Conservation (phyloP, 1,284 basidiomycete species). For the Pterulicium gracile region DNA sequence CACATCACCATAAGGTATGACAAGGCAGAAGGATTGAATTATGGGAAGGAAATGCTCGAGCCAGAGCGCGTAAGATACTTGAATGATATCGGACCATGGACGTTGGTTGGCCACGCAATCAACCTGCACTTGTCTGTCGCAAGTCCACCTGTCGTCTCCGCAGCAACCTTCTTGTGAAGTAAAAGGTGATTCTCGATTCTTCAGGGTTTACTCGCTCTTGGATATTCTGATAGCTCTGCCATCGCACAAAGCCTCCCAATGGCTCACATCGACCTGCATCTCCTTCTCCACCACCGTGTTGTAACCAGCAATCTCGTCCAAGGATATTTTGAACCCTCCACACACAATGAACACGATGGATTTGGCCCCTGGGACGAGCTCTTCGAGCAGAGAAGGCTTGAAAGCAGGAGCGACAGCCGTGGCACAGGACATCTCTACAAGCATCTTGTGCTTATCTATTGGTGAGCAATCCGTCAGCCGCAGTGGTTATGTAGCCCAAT, state of each 20-base stretch:
- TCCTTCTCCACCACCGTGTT: slow-evolving; percentile 25
- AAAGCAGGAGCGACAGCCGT: slow-evolving; percentile 58
- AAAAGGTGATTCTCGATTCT: too few species aligned
- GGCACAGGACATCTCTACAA: slow-evolving; percentile 64
- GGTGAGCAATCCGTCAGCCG: too few species aligned
- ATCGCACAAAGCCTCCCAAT: slow-evolving; percentile 29
- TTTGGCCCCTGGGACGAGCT: slow-evolving; percentile 26
- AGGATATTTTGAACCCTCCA: slow-evolving; percentile 59
- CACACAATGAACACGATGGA: slow-evolving; percentile 56
- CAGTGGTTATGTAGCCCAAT: too few species aligned
- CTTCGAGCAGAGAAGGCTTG: slow-evolving; percentile 39
- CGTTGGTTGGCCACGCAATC: too few species aligned
- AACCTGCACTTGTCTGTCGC: too few species aligned
- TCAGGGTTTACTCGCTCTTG: slow-evolving; percentile 13
- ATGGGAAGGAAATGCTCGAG: too few species aligned
- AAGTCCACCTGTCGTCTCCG: too few species aligned
- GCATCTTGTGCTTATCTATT: slow-evolving; percentile 59
- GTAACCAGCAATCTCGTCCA: slow-evolving; percentile 41
- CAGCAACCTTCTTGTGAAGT: too few species aligned
- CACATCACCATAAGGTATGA: too few species aligned
- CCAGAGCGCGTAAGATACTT: too few species aligned
- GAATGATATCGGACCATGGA: too few species aligned
- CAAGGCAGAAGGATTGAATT: too few species aligned
- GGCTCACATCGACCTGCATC: slow-evolving; percentile 12
- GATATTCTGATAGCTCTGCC: slow-evolving; percentile 22